phyloP scores from a whole-genome alignment of 441 rosid species.

The Euphorbia corollata region DNA sequence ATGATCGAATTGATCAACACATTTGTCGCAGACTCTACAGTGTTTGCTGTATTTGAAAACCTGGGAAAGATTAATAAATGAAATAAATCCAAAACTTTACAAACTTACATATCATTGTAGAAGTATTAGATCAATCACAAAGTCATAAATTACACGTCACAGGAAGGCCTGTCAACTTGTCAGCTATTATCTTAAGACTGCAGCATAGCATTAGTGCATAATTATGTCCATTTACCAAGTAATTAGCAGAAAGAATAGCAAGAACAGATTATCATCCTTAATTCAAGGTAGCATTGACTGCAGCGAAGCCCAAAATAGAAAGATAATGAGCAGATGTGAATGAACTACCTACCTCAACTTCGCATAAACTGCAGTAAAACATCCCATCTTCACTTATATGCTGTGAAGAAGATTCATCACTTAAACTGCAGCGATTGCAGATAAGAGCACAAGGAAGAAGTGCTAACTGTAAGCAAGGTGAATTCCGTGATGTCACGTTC shows the following conservation, averaged over 20 bases:
- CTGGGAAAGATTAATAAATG: conserved; percentile 31
- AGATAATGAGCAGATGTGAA: not conserved
- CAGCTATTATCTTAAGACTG: not conserved
- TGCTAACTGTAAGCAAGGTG: conserved; percentile 38
- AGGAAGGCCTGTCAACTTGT: not conserved
- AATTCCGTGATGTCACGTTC: conserved; percentile 27
- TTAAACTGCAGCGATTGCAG: conserved; percentile 48
- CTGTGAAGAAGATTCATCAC: conserved; percentile 60
- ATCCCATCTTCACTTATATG: conserved; percentile 87
- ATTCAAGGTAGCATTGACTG: too few species aligned
- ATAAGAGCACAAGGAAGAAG: conserved; percentile 61
- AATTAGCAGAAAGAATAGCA: too few species aligned
- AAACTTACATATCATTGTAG: too few species aligned
- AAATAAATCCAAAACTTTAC: not conserved
- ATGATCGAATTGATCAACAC: conserved; percentile 89
- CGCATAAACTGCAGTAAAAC: conserved; percentile 96
- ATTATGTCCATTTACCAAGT: not conserved
- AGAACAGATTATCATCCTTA: too few species aligned
- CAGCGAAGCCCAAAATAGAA: too few species aligned
- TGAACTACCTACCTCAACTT: conserved; percentile 68
- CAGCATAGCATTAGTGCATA: too few species aligned
- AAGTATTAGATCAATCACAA: not conserved
- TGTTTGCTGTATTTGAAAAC: conserved; percentile 97
- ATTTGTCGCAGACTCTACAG: conserved; percentile 95
- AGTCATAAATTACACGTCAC: not conserved